Base-by-base conservation (phyloP, 768 basidiomycete species). In the Lactarius indigo region DNA sequence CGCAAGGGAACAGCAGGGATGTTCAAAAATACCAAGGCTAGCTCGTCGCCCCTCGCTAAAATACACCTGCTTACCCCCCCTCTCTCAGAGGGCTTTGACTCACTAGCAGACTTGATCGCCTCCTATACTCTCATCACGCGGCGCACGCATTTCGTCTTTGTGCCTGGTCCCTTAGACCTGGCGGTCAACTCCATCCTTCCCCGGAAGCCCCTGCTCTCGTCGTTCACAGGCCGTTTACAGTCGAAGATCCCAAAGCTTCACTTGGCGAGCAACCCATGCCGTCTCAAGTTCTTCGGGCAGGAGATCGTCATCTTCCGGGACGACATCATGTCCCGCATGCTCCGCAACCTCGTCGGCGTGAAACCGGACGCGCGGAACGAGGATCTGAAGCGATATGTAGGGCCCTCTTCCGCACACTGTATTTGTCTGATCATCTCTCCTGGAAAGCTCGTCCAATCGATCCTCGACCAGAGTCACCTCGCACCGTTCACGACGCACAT, bases 401-500 rank as follows among this genome's bases (percentile, higher is more conserved):
- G 92, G 71, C 58, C n/a, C 65, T 8, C 64, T 10, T 13, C 17
- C 35, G 13, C 23, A 47, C 35, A 55, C 66, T 68, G 41, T 60
- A n/a, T 7, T 70, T 15, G 63, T 57, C 41, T 33, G 35, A 31
- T 15, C 39, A 13, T n/a, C 12, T n/a, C 35, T 7, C 57, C 23
- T 18, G 12, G 23, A 9, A 70, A 98, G 96, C 85, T 97, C 63
- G 96, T 97, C n/a, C 95, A 97, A 78, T 91, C 96, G 0, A 87
- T 99, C 44, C 79, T 98, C 41, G 97, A 99, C 74, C 97, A 99
- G 77, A 88, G 90, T 42, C 96, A 98, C 78, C 83, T 99, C n/a
- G 87, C 86, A 17, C 97, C 97, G 0, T 78, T 98, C 31, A 88
- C 94, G 0, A 81, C 86, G 33, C 85, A 89, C 62, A 87, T 96